phyloP scores from a whole-genome alignment of 1,284 basidiomycete genomes.

The Trametes hirsuta region DNA sequence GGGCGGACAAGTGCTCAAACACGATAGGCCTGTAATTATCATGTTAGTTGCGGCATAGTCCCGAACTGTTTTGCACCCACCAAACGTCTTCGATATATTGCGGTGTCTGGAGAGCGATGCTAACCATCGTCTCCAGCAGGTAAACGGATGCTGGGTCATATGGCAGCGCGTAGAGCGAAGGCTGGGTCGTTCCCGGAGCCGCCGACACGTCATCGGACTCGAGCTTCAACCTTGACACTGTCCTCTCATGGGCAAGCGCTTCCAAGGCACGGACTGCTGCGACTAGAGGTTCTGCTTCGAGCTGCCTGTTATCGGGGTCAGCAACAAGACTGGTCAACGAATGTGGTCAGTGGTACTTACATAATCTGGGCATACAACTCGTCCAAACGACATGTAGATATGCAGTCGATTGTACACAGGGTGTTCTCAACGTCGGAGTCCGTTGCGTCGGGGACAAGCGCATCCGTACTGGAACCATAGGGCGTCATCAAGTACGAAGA shows the following conservation, averaged over 20 bases:
- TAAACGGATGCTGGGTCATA: conserved; percentile 97
- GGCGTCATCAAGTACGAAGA: conserved; percentile 98
- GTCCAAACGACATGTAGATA: conserved; percentile 91
- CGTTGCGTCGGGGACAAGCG: conserved; percentile 79
- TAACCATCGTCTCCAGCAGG: conserved; percentile 92
- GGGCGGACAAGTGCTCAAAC: conserved; percentile 86
- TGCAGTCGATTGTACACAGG: conserved; percentile 93
- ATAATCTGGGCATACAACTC: conserved; percentile 93
- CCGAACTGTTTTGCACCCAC: conserved; percentile 45
- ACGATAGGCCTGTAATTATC: conserved; percentile 74
- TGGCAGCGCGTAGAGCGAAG: conserved; percentile 59
- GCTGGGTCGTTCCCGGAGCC: conserved; percentile 38
- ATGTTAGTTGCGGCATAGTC: neutral
- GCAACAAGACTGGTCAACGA: neutral
- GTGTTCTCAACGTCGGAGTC: conserved; percentile 94
- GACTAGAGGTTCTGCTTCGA: conserved; percentile 78
- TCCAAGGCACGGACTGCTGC: conserved; percentile 88
- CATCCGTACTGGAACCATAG: conserved; percentile 75
- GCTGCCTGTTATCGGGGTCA: conserved; percentile 50
- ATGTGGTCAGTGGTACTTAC: conserved; percentile 51
- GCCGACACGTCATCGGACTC: conserved; percentile 58
- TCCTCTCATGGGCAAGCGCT: conserved; percentile 85
- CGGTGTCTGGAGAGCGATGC: conserved; percentile 77
- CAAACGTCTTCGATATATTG: conserved; percentile 86
- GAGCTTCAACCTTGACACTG: conserved; percentile 73